Base-by-base conservation (phyloP, 371 early-diverging fungal genomes). In the Rhizopus microsporus region DNA sequence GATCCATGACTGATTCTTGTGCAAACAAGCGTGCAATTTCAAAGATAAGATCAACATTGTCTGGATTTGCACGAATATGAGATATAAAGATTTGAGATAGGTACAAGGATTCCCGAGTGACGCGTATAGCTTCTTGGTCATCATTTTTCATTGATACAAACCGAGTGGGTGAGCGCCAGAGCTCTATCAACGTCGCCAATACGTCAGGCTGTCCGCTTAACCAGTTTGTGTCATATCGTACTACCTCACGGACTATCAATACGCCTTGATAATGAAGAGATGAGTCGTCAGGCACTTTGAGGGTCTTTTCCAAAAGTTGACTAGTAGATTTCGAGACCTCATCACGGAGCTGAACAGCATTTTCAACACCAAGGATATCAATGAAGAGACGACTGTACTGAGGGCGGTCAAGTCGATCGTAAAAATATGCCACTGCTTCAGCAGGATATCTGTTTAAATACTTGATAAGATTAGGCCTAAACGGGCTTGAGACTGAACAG, bases 401-500 rank as follows among this genome's bases (percentile, higher is more conserved):
- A 7, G 78, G 71, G 51, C 83, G 71, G 6, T 78, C 69, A 10
- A 97, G 60, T 10, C 84, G 82, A 38, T 92, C 86, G 23, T 90
- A 81, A 65, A 99, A 98, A 67, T 90, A 95, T 2, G 84, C 86
- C 5, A 93, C 78, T 0, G 97, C 77, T 44, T 98, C 97, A 0
- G 84, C 57, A 1, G 93, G 80, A 62, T 96, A 95, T 5, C 92
- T 81, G 57, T 93, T 94, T 50, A 98, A 59, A 71, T 91, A 99
- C 67, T 88, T 88, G 69, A 95, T 85, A 44, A 99, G 74, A 15
- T 97, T 94, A 5, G 81, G 70, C 34, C 98, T 78, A 81, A 99
- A 98, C 0, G 99, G 99, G 56, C 94, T 94, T 0, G 96, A 93
- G 45, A 82, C 67, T 8, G 86, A 82, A 29, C 99, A 86, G 10